Evolutionary conservation across 176 grass and related monocot genomes (phyloP), one percentile per base, ranked within the genome.

Genomic region (Musa beccarii): DNA sequence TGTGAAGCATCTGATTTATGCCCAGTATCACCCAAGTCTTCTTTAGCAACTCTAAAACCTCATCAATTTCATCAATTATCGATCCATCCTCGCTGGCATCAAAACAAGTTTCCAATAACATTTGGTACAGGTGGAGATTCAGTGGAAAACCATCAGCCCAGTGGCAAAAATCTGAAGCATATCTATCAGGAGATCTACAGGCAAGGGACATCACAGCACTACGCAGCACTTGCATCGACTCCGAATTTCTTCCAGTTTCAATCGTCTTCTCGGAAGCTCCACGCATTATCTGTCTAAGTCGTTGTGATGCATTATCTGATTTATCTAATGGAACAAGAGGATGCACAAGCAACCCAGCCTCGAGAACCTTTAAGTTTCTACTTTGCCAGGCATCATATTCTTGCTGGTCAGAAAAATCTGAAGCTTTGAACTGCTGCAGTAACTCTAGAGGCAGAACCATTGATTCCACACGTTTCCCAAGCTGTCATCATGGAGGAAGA

Each of bases 381-480:
- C 23, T 56, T 57, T 83, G 84, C 90, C 95, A 98, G 66, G 80
- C 79, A 49, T 91, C 86, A 6, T 98, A 85, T 78, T 98, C 95
- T 70, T 93, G 86, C 53, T 79, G 57, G 72, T 98, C 90, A 71
- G 86, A 73, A 76, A 98, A 86, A 87, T 98, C 90, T 43, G 95
- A 86, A 80, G 84, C 83, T 79, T 98, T 98, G 80, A 98, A 93
- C 68, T 98, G 95, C 51, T 98, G 95, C 28, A 98, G 79, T 75
- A 98, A 90, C 78, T 98, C 95, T 71, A 98, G 87, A 65, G 95
- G 95, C 16, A 98, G 79, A 72, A 98, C 95, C 88, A 98, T 98
- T 51, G 88, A 75, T 22, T 98, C 90, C 0, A 84, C 70, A 28
- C 88, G 95, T 66, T 83, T 89, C 51, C 95, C 90, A 71, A 98